Percentiles rank a stretch among this genome's conserved stretches.
Evolutionary conservation across 331 rosid species (phyloP).

Genomic region (Erythrophleum ivorense): DNA sequence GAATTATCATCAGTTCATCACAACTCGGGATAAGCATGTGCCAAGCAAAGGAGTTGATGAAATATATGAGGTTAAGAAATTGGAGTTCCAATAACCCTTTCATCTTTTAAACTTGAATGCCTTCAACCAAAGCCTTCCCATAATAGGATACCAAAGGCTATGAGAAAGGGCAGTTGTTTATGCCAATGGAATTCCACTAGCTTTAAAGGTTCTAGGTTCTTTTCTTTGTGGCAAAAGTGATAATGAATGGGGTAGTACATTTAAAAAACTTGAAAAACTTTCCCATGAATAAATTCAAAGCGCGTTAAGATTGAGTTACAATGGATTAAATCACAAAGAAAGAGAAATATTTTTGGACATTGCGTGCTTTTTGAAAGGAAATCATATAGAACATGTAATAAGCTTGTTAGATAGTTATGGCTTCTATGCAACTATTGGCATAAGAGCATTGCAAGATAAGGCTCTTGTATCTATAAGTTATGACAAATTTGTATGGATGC

Average conservation of each 20-base stretch:
- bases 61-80: not conserved
- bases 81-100: not conserved
- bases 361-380: not conserved
- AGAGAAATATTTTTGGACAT: not conserved
- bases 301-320: not conserved
- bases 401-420: not conserved
- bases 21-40: constrained; percentile 5
- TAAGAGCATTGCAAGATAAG: not conserved
- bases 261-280: not conserved
- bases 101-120: too few species aligned
- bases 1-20: not conserved
- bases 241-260: not conserved
- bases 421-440: not conserved
- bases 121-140: too few species aligned
- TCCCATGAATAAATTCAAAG: not conserved
- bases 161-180: not conserved
- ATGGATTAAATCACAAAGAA: not conserved
- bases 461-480: not conserved
- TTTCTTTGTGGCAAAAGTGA: not conserved
- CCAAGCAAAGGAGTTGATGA: not conserved
- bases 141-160: not conserved
- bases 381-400: not conserved
- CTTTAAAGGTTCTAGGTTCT: not conserved
- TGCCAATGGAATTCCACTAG: not conserved
- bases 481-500: not conserved